Base-by-base conservation (phyloP, 345 rosid genomes). In the Trapa incisa region DNA sequence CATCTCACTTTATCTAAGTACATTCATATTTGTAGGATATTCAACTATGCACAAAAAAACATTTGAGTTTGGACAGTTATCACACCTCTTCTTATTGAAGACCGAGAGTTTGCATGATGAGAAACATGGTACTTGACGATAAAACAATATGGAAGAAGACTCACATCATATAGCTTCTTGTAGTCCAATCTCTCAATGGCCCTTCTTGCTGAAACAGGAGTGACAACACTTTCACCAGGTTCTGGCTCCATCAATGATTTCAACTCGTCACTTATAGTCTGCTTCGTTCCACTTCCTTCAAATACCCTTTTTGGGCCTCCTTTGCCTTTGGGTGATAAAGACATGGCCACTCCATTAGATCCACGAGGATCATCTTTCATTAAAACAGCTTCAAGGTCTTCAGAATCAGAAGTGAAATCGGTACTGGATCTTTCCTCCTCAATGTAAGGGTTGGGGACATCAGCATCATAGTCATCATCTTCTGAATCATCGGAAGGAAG, bases 111-210 rank as follows among this genome's bases (percentile, higher is more conserved):
- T 37, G 3, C 29, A 17, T n/a, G 39, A 37, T 17, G 14, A 43
- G 35, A 50, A 64, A 45, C 38, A 37, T 32, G 64, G 48, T 12
- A 53, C 11, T 22, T n/a, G 10, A 60, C 58, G 37, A 39, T 66
- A 68, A 42, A 38, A 47, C 33, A 69, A 52, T 50, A 54, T 71
- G 29, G 15, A 67, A 71, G 67, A 73, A 47, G 60, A 80, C 99
- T 86, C 80, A 94, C 99, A 78, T 87, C 90, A 75, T 85, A 81
- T 37, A 94, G 79, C 77, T 74, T 89, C 82, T 85, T 94, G 91
- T 94, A 94, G 86, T 94, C 93, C 82, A 94, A 80, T 76, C 89
- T 84, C 64, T 83, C 85, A 53, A 80, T 75, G 57, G 68, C 78
- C 77, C 96, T 86, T 75, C 79, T 86, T 62, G 64, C 78, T 43